Base-by-base conservation (phyloP, 495 filamentous ascomycete species). In the Penicillium manginii region DNA sequence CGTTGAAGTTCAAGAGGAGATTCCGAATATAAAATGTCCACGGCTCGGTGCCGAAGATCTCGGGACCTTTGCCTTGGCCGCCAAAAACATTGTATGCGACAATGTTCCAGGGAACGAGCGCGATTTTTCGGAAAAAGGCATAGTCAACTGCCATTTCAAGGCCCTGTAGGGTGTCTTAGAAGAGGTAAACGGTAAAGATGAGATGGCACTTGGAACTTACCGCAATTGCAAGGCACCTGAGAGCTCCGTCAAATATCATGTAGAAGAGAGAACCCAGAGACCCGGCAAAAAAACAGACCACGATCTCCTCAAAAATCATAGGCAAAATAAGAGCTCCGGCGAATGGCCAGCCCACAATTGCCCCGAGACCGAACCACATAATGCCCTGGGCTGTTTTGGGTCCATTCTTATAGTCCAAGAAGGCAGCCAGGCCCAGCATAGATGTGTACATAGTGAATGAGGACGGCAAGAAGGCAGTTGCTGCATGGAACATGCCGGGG, bases 21-120 rank as follows among this genome's bases (percentile, higher is more conserved):
- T 99, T 99, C 63, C 87, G 87, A 60, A 97, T 78, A 71, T 99
- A 99, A 73, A 98, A 99, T 40, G 90, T 86, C 96, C 94, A 97
- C 31, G 93, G 91, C 67, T 99, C 96, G 18, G 91, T 96, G 23
- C 96, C 96, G 68, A 96, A 99, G 54, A 99, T 94, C 50, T 94
- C 83, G 1, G 96, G 96, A 0, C 96, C 96, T 68, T 81, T 82
- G 42, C 85, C 88, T 7, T 86, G 78, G 2, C 83, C 86, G 51
- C 89, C 88, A 65, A 98, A 91, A 32, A 99, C 83, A 70, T 99
- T 99, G 80, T 99, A 99, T 56, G 88, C 84, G 57, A 98, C 86
- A 58, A 99, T 97, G 64, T 97, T 97, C 79, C 91, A 89, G 8
- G 93, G 86, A 18, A 96, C 91, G 18, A 93, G 70, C 12, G 84